Conservation (phyloP, 192 early-diverging fungal species). For the Chytriomyces sp. region DNA sequence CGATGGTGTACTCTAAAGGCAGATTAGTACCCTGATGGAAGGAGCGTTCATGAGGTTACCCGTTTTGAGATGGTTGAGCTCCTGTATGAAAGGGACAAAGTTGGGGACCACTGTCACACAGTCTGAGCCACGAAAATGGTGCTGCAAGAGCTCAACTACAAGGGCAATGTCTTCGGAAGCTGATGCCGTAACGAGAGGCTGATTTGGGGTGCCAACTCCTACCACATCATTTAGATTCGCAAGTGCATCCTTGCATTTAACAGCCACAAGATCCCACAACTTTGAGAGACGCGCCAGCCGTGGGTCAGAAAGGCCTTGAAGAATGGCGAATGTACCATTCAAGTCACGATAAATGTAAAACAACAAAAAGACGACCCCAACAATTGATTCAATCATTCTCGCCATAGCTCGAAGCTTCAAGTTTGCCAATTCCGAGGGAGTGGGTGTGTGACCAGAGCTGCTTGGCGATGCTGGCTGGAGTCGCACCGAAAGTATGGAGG, state of each 20-base stretch:
- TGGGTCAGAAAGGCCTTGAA: constrained; percentile 29
- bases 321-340: constrained; percentile 15
- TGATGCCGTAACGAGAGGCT: neutral
- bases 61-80: constrained; percentile 35
- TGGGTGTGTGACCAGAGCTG: neutral
- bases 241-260: constrained; percentile 24
- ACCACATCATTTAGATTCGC: constrained; percentile 13
- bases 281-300: constrained; percentile 25
- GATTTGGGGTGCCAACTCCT: neutral
- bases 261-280: constrained; percentile 29
- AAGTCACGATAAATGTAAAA: constrained; percentile 41
- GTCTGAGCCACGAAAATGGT: constrained; percentile 35
- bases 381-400: constrained; percentile 6
- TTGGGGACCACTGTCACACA: constrained; percentile 33
- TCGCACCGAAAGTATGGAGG: neutral
- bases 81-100: constrained; percentile 30
- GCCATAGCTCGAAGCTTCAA: neutral
- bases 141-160: constrained; percentile 30
- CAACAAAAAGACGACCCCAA: constrained; percentile 30
- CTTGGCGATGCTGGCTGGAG: neutral
- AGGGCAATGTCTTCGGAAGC: constrained; percentile 27
- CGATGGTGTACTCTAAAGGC: constrained; percentile 38
- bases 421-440: neutral
- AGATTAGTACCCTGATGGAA: too few relatives aligned
- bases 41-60: too few relatives aligned